phyloP scores from a whole-genome alignment of 805 yeast species.

The Vanderwaltozyma polyspora region DNA sequence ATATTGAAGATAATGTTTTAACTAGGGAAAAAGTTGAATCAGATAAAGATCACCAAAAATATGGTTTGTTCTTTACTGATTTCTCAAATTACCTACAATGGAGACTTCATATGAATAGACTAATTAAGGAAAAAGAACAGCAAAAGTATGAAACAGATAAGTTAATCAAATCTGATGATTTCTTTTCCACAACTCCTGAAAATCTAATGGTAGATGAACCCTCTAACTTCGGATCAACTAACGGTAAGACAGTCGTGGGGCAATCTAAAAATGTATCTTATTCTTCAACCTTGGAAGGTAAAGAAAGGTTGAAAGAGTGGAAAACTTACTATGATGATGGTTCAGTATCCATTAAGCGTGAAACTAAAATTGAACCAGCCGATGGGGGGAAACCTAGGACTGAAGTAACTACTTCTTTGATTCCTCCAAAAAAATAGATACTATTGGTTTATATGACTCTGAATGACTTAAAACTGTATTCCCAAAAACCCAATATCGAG shows the following conservation, averaged over 20 bases:
- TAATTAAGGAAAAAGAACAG: conserved; percentile 30
- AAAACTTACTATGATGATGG: conserved; percentile 36
- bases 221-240: conserved; percentile 1
- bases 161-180: neutral
- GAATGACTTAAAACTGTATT: too few species aligned
- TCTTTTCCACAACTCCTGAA: conserved; percentile 14
- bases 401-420: too few species aligned
- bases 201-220: conserved; percentile 13
- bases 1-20: conserved; percentile 25
- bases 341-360: conserved; percentile 27
- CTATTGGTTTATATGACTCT: too few species aligned
- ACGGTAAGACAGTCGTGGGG: conserved; percentile 25
- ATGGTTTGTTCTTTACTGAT: conserved; percentile 53
- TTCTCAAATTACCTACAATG: conserved; percentile 58
- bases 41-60: conserved; percentile 29
- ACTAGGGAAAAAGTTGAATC: conserved; percentile 51
- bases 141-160: conserved; percentile 1
- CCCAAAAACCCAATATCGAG: too few species aligned
- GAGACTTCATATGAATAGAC: conserved; percentile 44
- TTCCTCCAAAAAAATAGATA: too few species aligned
- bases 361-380: conserved; percentile 29
- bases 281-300: conserved; percentile 33
- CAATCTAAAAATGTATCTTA: conserved; percentile 29
- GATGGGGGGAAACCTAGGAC: conserved; percentile 30
- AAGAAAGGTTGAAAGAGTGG: conserved; percentile 31